phyloP scores from a whole-genome alignment of 169 alveolate genomes.

The Toxoplasma gondii region DNA sequence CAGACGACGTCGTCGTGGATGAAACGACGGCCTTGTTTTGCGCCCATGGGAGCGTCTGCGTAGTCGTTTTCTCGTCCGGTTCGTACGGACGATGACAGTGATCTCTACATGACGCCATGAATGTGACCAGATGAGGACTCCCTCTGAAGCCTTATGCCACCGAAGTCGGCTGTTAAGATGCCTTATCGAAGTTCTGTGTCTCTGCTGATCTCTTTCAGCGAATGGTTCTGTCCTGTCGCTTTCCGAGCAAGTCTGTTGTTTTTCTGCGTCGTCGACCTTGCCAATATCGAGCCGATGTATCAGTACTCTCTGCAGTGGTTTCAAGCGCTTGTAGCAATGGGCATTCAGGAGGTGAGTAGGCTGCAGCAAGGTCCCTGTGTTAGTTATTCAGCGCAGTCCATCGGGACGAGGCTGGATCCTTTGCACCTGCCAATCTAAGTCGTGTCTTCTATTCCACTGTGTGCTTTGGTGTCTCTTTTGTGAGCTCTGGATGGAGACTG shows the following conservation, averaged over 20 bases:
- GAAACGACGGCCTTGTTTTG: no score
- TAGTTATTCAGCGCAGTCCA: neutral
- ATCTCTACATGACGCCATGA: no score
- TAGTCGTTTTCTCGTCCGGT: no score
- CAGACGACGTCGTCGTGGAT: no score
- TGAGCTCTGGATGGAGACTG: no score
- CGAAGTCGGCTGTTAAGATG: no score
- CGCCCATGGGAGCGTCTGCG: no score
- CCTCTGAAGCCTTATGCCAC: no score
- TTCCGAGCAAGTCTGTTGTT: slow-evolving; percentile 92
- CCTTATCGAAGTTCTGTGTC: neutral
- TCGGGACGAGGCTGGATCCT: neutral
- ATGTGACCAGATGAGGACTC: no score
- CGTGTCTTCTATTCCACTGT: neutral
- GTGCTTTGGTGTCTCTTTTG: no score
- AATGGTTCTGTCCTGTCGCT: slow-evolving; percentile 93
- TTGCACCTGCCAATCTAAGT: neutral
- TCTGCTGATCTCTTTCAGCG: slow-evolving; percentile 74
- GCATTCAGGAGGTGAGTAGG: slow-evolving; percentile 80
- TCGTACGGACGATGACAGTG: no score
- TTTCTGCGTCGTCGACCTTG: slow-evolving; percentile 92
- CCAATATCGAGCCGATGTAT: slow-evolving; percentile 95
- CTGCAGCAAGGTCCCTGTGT: neutral
- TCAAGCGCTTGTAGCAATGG: slow-evolving; percentile 88
- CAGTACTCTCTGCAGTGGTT: slow-evolving; percentile 96